Conservation (phyloP, 75 land plant genomes). For the Gnetum montanum region DNA sequence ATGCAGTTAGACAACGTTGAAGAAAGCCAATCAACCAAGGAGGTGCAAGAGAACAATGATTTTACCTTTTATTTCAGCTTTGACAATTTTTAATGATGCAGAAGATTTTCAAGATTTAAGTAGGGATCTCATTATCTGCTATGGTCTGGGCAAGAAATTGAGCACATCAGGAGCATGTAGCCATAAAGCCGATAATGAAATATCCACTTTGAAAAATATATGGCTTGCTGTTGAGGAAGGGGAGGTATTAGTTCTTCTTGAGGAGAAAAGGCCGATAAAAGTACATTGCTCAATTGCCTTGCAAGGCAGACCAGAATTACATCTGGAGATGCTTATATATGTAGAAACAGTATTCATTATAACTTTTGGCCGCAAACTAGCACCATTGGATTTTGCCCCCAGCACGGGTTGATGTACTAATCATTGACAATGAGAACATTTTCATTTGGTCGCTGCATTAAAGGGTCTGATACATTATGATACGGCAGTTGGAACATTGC, state of each 20-base stretch:
- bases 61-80: slow-evolving; percentile 8
- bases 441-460: slow-evolving; percentile 17
- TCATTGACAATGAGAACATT: slow-evolving; percentile 24
- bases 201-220: slow-evolving; percentile 12
- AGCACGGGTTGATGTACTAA: slow-evolving; percentile 16
- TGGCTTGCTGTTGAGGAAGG: slow-evolving; percentile 25
- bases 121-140: slow-evolving; percentile 23
- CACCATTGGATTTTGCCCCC: slow-evolving; percentile 24
- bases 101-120: slow-evolving; percentile 17
- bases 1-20: slow-evolving; percentile 7
- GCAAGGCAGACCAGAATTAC: slow-evolving; percentile 13
- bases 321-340: slow-evolving; percentile 21
- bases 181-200: slow-evolving; percentile 2
- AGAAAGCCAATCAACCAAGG: not conserved
- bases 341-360: slow-evolving; percentile 22
- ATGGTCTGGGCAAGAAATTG: slow-evolving; percentile 16
- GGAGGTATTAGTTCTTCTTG: slow-evolving; percentile 23
- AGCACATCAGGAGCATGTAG: slow-evolving; percentile 10
- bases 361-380: slow-evolving; percentile 14
- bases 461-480: slow-evolving; percentile 13
- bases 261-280: slow-evolving; percentile 28
- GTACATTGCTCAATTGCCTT: slow-evolving; percentile 20
- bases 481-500: slow-evolving; percentile 11
- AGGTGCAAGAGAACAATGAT: slow-evolving; percentile 10
- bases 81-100: slow-evolving; percentile 9